Percentiles rank a stretch among this genome's conserved stretches.
These are phyloP conservation scores for Pyricularia sp. DNA, from an alignment of 2,329 filamentous ascomycete species.

Conservation along the genomic window DNA sequence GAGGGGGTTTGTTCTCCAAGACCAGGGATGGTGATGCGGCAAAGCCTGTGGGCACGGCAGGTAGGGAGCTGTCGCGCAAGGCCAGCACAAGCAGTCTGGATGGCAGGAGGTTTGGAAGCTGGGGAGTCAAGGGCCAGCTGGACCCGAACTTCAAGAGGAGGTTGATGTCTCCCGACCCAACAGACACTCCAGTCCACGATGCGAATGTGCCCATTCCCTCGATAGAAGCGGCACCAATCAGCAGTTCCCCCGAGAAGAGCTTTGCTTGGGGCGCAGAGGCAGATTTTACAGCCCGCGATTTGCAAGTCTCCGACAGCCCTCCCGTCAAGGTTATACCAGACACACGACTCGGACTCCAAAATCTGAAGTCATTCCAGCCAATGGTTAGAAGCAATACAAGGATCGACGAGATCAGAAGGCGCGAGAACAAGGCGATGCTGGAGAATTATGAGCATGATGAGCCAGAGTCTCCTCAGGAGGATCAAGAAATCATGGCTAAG, in stretches of 20 bases:
- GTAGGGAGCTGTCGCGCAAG: conserved; percentile 19
- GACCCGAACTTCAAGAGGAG: conserved; percentile 10
- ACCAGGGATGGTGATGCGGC: conserved; percentile 20
- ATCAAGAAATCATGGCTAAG: conserved; percentile 5
- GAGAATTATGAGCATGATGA: conserved; percentile 10
- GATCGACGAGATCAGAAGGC: conserved; percentile 27
- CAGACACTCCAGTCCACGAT: neutral
- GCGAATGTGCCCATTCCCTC: conserved; percentile 17
- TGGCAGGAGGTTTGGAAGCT: conserved; percentile 5
- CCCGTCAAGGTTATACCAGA: conserved; percentile 28
- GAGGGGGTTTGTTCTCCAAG: conserved; percentile 22
- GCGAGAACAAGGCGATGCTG: conserved; percentile 11
- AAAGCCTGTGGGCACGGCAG: conserved; percentile 18
- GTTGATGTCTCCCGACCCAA: conserved; percentile 8
- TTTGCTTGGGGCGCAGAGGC: conserved; percentile 43
- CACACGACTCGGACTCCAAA: conserved; percentile 20
- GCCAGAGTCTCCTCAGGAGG: conserved; percentile 7
- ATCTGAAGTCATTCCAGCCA: conserved; percentile 5
- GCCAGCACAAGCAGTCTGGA: conserved; percentile 21
- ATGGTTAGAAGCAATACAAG: conserved; percentile 22
- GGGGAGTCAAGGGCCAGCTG: conserved; percentile 8
- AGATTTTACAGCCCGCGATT: conserved; percentile 43
- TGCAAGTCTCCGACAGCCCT: conserved; percentile 44
- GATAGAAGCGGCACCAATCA: conserved; percentile 13
- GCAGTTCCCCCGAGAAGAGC: conserved; percentile 32